Evolutionary conservation across 306 rosid species (phyloP).

Genomic region (Vigna mungo): DNA sequence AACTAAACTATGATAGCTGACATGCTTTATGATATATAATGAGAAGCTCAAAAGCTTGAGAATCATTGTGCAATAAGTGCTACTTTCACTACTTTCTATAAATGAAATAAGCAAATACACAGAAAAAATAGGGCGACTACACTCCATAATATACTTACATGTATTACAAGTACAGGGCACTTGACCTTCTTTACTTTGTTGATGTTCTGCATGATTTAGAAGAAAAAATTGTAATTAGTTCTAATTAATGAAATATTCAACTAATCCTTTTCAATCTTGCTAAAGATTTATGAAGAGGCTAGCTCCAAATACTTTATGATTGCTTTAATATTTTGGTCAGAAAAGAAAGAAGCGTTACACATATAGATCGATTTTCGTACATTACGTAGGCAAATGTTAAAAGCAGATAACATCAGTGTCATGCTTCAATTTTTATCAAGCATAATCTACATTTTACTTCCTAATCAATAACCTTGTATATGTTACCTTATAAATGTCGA

Average conservation of each 20-base stretch:
- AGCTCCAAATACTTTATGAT: too few relatives aligned
- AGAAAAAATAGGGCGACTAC: slow-evolving; percentile 15
- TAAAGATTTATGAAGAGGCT: too few relatives aligned
- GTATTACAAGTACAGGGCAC: slow-evolving; percentile 97
- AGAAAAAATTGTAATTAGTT: slow-evolving; percentile 1
- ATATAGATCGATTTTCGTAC: neutral
- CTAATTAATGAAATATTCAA: neutral
- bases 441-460: neutral
- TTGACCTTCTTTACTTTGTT: slow-evolving; percentile 94
- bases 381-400: slow-evolving; percentile 16
- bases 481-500: slow-evolving; percentile 91
- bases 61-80: slow-evolving; percentile 3
- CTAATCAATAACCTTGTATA: neutral
- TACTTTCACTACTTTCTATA: neutral
- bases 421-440: slow-evolving; percentile 16
- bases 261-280: neutral
- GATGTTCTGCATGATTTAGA: slow-evolving; percentile 72
- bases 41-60: slow-evolving; percentile 22
- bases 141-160: slow-evolving; percentile 66
- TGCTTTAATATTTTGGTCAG: too few relatives aligned
- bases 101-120: slow-evolving; percentile 25
- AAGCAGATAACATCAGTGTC: neutral
- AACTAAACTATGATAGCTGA: neutral
- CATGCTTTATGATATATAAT: neutral
- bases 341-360: too few relatives aligned